A percentile compares a stretch with the other conserved stretches of the same genome.
Evolutionary conservation across 2,329 filamentous ascomycete genomes (phyloP).

Genomic region (Fusarium coffeatum): DNA sequence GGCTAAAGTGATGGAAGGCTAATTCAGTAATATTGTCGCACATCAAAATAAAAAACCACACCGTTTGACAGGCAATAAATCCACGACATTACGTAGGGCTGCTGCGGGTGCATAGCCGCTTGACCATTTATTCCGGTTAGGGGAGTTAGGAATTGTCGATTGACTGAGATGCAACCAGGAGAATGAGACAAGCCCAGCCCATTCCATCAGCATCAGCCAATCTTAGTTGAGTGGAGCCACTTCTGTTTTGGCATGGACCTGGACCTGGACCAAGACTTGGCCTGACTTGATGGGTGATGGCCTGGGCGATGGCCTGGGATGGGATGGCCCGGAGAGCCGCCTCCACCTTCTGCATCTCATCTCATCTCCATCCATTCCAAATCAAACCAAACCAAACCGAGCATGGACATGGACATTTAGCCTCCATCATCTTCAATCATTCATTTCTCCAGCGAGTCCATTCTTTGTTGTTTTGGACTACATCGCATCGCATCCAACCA

Average conservation of each 20-base stretch:
- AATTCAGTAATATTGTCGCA: neutral
- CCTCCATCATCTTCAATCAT: constrained; percentile 27
- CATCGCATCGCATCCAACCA: neutral
- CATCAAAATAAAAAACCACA: neutral
- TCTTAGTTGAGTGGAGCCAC: constrained; percentile 11
- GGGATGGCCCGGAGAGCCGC: constrained; percentile 3
- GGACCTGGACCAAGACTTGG: neutral
- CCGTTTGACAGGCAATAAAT: neutral
- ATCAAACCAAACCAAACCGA: neutral
- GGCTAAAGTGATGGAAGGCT: neutral
- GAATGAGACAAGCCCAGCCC: constrained; percentile 14
- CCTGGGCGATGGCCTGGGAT: neutral
- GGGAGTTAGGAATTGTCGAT: constrained; percentile 10
- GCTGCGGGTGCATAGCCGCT: constrained; percentile 12
- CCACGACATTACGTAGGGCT: constrained; percentile 1
- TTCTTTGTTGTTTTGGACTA: constrained; percentile 16
- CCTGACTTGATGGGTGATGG: constrained; percentile 8
- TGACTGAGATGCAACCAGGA: neutral
- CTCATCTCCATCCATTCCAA: constrained; percentile 9
- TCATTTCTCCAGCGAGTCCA: neutral
- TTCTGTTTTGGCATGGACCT: constrained; percentile 11
- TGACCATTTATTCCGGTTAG: neutral
- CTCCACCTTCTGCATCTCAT: constrained; percentile 25
- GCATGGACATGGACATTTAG: constrained; percentile 8
- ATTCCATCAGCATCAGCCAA: constrained; percentile 19